Conservation (phyloP, 1,139 yeast species). For the Sugiyamaella japonica region DNA sequence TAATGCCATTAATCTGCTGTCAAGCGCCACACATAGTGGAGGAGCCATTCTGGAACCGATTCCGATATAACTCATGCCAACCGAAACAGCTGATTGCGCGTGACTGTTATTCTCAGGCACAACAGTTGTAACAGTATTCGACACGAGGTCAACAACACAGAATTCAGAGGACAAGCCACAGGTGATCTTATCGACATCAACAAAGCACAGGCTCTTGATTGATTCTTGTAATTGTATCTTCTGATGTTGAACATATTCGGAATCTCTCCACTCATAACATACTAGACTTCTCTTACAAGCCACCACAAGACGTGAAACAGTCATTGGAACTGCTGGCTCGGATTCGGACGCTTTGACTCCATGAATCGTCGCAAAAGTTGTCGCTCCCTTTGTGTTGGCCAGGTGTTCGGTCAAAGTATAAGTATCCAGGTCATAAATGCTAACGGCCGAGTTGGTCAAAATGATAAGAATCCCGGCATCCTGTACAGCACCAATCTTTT, state of each 20-base stretch:
- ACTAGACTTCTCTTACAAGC: conserved; percentile 40
- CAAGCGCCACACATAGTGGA: conserved; percentile 26
- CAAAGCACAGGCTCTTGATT: conserved; percentile 40
- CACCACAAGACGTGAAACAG: conserved; percentile 41
- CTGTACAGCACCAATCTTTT: conserved; percentile 39
- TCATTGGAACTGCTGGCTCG: conserved; percentile 19
- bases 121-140: conserved; percentile 4
- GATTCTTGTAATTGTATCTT: conserved; percentile 43
- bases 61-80: conserved; percentile 31
- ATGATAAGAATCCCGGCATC: conserved; percentile 42
- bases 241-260: conserved; percentile 35
- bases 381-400: conserved; percentile 41
- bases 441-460: conserved; percentile 39
- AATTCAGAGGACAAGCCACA: conserved; percentile 38
- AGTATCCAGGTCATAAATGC: conserved; percentile 40
- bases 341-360: conserved; percentile 25
- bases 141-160: conserved; percentile 15
- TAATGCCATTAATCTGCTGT: not conserved
- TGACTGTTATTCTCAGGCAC: conserved; percentile 17
- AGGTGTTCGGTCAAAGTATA: conserved; percentile 39
- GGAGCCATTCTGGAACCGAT: conserved; percentile 26
- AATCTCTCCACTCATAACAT: conserved; percentile 43
- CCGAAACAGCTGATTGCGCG: conserved; percentile 21
- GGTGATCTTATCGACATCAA: conserved; percentile 38
- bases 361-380: conserved; percentile 35